phyloP scores from a whole-genome alignment of 306 rosid species.

The Vachellia collinsii region DNA sequence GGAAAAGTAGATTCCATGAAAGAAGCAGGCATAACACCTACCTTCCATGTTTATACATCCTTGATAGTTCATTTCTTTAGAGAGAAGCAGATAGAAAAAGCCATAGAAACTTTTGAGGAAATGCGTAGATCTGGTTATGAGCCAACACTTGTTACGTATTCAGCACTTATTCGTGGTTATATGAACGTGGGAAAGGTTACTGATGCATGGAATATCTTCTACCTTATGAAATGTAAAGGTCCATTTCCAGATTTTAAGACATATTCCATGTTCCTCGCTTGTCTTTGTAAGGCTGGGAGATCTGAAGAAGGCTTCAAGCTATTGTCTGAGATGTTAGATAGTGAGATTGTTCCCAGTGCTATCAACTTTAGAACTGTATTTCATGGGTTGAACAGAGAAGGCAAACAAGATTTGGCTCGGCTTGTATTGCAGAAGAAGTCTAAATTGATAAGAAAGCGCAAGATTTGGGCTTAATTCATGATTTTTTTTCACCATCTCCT shows the following conservation, averaged over 20 bases:
- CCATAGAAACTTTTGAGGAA: conserved; percentile 53
- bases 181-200: conserved; percentile 60
- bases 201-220: conserved; percentile 78
- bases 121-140: conserved; percentile 72
- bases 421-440: no score
- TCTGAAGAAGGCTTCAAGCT: conserved; percentile 83
- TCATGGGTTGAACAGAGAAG: conserved; percentile 81
- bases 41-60: conserved; percentile 83
- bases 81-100: conserved; percentile 66
- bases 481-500: no score
- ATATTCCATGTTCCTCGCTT: conserved; percentile 73
- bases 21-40: conserved; percentile 57
- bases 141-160: conserved; percentile 71
- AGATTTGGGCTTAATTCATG: no score
- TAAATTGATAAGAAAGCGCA: no score
- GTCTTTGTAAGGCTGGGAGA: conserved; percentile 67
- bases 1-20: conserved; percentile 69
- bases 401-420: conserved; percentile 34
- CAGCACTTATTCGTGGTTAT: conserved; percentile 74
- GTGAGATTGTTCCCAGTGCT: conserved; percentile 81
- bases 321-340: conserved; percentile 62
- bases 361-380: conserved; percentile 73
- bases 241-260: conserved; percentile 80
- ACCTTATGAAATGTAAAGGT: conserved; percentile 69
- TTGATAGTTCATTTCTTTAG: conserved; percentile 67